phyloP scores from a whole-genome alignment of 169 alveolate genomes.

The Plasmodium gallinaceum region DNA sequence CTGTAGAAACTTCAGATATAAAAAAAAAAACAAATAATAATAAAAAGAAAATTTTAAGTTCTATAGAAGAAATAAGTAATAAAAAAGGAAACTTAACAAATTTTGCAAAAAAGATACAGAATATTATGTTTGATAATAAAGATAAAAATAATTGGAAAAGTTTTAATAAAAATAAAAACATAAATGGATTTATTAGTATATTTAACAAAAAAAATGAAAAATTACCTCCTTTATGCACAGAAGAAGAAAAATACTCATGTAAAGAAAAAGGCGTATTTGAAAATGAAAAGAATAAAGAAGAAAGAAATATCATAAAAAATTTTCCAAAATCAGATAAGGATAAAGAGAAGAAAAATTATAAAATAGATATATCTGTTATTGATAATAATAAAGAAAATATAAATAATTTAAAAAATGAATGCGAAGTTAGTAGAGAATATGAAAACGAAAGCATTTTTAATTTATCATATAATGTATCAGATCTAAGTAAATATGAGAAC shows the following conservation, averaged over 20 bases:
- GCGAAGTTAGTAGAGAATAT: not conserved
- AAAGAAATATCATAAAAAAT: not conserved
- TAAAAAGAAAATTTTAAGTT: not conserved
- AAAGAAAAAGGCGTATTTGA: not conserved
- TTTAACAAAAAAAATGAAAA: conserved; percentile 32
- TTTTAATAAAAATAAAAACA: conserved; percentile 1
- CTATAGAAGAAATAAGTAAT: conserved; percentile 1
- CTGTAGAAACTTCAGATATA: too few relatives aligned
- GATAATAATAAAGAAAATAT: not conserved
- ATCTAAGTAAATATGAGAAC: not conserved
- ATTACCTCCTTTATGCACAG: not conserved
- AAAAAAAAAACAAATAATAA: not conserved
- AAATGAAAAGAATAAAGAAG: conserved; percentile 1
- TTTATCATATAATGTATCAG: not conserved
- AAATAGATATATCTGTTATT: not conserved
- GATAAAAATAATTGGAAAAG: conserved; percentile 18
- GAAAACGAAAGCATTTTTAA: not conserved
- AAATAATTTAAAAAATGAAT: not conserved
- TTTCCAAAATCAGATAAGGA: not conserved
- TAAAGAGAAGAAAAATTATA: not conserved
- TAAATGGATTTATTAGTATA: conserved; percentile 26
- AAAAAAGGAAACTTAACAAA: conserved; percentile 22
- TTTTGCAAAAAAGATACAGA: conserved; percentile 47
- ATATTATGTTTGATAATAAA: conserved; percentile 36
- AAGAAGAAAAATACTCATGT: not conserved